Conservation (phyloP, 495 filamentous ascomycete species). For the Trichocladium antarcticum region DNA sequence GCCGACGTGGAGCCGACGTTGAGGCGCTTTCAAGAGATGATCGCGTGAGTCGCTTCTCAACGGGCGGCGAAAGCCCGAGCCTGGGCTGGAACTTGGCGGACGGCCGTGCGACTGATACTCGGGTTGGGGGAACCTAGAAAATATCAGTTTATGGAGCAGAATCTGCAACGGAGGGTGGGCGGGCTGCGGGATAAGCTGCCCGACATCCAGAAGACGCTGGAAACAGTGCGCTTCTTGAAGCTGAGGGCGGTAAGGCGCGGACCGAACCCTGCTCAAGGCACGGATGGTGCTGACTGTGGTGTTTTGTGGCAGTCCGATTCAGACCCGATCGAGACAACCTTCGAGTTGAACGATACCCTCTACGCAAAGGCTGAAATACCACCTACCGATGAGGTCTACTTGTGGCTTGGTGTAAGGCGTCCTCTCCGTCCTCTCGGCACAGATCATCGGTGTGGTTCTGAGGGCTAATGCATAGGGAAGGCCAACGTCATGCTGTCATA, state of each 20-base stretch:
- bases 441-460: background rate
- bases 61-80: background rate
- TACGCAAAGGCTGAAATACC: constrained; percentile 78
- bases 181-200: constrained; percentile 91
- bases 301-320: constrained; percentile 26
- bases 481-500: constrained; percentile 98
- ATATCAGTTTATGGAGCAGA: constrained; percentile 99
- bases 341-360: constrained; percentile 92
- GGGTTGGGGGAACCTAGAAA: constrained; percentile 45
- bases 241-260: constrained; percentile 43
- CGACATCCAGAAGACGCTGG: constrained; percentile 94
- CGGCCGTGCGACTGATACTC: background rate
- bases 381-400: constrained; percentile 82
- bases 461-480: constrained; percentile 26
- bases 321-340: constrained; percentile 76
- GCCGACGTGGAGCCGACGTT: constrained; percentile 82
- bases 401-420: constrained; percentile 76
- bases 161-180: constrained; percentile 68
- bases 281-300: background rate
- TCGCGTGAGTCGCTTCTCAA: constrained; percentile 49
- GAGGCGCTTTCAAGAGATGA: constrained; percentile 97
- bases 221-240: constrained; percentile 78
- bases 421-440: background rate
- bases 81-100: background rate
- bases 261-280: background rate